Conservation (phyloP, 108 stramenopile genomes). For the Pseudonitzschia pungens region DNA sequence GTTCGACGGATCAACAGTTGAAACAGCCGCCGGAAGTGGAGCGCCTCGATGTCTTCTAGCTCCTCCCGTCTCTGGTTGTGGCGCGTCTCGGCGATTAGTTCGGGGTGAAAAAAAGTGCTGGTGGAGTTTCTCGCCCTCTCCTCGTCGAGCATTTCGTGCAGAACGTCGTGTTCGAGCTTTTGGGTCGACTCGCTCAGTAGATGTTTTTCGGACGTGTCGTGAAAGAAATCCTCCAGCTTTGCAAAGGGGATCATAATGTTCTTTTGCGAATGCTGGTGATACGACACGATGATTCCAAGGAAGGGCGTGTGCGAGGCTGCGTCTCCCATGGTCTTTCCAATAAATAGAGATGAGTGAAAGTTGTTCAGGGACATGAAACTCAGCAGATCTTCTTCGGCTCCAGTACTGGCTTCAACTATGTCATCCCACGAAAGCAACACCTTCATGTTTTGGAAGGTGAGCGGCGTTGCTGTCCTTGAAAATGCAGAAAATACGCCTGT, state of each 20-base stretch:
- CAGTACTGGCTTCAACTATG: constrained; percentile 23
- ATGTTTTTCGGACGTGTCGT: constrained; percentile 12
- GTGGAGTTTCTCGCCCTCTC: constrained; percentile 15
- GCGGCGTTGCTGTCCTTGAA: constrained; percentile 20
- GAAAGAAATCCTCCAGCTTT: constrained; percentile 22
- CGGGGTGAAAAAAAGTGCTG: constrained; percentile 17
- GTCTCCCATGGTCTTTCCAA: constrained; percentile 29
- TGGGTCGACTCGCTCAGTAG: constrained; percentile 17
- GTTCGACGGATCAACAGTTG: constrained; percentile 40
- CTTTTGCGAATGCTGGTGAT: constrained; percentile 32
- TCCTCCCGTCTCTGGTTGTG: constrained; percentile 12
- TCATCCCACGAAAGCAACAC: constrained; percentile 33
- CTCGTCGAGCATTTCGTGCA: constrained; percentile 29
- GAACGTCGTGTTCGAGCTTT: constrained; percentile 29
- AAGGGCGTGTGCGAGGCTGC: constrained; percentile 16
- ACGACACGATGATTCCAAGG: constrained; percentile 31
- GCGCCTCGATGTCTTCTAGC: constrained; percentile 27
- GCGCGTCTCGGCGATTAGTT: neutral
- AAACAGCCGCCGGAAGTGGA: constrained; percentile 32
- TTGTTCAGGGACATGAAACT: constrained; percentile 24
- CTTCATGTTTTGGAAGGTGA: constrained; percentile 35
- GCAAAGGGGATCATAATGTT: constrained; percentile 32
- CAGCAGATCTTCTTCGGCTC: constrained; percentile 14
- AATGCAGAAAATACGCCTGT: constrained; percentile 31
- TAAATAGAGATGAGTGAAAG: constrained; percentile 31